Conservation (phyloP, 352 stramenopile genomes). For the Globisporangium alternatum region DNA sequence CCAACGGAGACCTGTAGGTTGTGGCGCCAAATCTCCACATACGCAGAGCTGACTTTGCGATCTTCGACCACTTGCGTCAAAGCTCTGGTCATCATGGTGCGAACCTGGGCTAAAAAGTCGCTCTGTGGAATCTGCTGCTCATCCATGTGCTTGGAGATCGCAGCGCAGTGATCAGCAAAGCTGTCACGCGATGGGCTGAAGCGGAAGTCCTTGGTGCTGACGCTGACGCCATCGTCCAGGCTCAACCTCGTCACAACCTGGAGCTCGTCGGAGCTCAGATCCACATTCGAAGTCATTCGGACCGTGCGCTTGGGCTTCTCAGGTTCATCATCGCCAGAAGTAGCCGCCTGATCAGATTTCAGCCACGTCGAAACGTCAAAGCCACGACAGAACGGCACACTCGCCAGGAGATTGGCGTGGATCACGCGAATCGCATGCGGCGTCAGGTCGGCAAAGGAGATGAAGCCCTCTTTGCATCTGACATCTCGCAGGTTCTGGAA, state of each 20-base stretch:
- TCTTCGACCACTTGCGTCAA: neutral
- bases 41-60: slow-evolving; percentile 9
- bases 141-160: slow-evolving; percentile 1
- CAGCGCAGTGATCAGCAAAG: neutral
- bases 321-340: neutral
- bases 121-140: slow-evolving; percentile 1
- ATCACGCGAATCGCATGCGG: slow-evolving; percentile 39
- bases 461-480: slow-evolving; percentile 28
- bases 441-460: slow-evolving; percentile 53
- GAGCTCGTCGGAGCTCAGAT: neutral
- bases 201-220: neutral
- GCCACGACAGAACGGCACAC: slow-evolving; percentile 32
- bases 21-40: slow-evolving; percentile 29
- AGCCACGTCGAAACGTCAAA: slow-evolving; percentile 42
- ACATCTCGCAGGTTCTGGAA: slow-evolving; percentile 43
- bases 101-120: neutral
- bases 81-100: slow-evolving; percentile 2
- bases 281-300: neutral
- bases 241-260: neutral
- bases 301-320: neutral
- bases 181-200: neutral
- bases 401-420: slow-evolving; percentile 33
- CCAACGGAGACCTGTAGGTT: slow-evolving; percentile 20
- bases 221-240: neutral
- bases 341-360: slow-evolving; percentile 8